phyloP scores from a whole-genome alignment of 805 yeast genomes.

The Danielozyma ontarioensis region DNA sequence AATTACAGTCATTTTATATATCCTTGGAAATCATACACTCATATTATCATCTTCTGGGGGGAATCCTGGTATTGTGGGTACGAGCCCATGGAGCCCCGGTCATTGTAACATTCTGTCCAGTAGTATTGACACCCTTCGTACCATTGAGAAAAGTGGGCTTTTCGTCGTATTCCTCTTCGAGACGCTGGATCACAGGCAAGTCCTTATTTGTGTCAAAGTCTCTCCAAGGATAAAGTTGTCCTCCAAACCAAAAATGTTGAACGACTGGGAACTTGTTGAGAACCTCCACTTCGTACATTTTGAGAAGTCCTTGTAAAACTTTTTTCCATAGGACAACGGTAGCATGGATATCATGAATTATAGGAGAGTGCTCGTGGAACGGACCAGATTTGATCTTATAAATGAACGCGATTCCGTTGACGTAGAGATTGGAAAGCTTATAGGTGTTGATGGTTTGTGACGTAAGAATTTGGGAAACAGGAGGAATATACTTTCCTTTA shows the following conservation, averaged over 20 bases:
- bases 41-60: neutral
- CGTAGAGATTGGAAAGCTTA: slow-evolving; percentile 85
- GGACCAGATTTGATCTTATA: slow-evolving; percentile 22
- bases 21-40: too few relatives aligned
- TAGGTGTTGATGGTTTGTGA: slow-evolving; percentile 80
- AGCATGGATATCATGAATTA: slow-evolving; percentile 90
- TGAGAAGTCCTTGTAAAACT: slow-evolving; percentile 88
- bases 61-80: neutral
- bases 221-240: slow-evolving; percentile 41
- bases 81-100: slow-evolving; percentile 41
- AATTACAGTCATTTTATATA: too few relatives aligned
- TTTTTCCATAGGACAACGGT: slow-evolving; percentile 80
- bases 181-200: neutral
- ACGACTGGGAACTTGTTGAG: slow-evolving; percentile 85
- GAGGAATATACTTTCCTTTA: slow-evolving; percentile 56
- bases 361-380: slow-evolving; percentile 73
- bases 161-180: slow-evolving; percentile 5
- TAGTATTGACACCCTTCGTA: slow-evolving; percentile 21
- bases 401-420: slow-evolving; percentile 22
- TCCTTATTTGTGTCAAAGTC: slow-evolving; percentile 17
- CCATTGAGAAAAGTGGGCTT: slow-evolving; percentile 17
- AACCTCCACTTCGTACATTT: slow-evolving; percentile 95
- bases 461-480: slow-evolving; percentile 40
- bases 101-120: slow-evolving; percentile 23
- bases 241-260: slow-evolving; percentile 89